Base-by-base conservation (phyloP, 2,329 filamentous ascomycete species). In the Colletotrichum costaricense region DNA sequence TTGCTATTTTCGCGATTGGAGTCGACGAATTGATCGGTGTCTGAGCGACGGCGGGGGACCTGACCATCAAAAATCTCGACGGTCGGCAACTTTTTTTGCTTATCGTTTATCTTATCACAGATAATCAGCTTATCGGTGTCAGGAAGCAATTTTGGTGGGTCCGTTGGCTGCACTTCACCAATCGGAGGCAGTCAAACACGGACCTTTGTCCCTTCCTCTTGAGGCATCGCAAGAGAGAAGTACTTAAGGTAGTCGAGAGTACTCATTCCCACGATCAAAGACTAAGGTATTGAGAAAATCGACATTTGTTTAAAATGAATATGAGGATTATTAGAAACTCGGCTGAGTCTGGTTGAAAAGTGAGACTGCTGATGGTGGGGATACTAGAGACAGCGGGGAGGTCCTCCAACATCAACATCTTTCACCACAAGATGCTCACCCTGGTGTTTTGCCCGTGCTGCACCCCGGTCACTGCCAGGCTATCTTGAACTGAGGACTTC, bases 1-100 rank as follows among this genome's bases (percentile, higher is more conserved):
- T 83, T 70, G 42, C 63, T 49, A 3, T 49, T 46, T 59, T 16
- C 16, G 33, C 35, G 35, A 19, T 14, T 69, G 22, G 56, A 57
- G 46, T 66, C 35, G 33, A 24, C 26, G 60, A 19, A 26, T 30
- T 46, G 46, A 54, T 30, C 19, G 63, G 26, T 62, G 69, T 35
- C 63, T 71, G 56, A 42, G 59, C 63, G 33, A 28, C 49, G 33
- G 63, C 69, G 69, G 69, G 69, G 62, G 46, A 49, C 42, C 35
- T 38, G 19, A 24, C 59, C n/a, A 35, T 35, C 52, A 52, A 57
- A 69, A 69, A 69, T 56, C 52, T 56, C 63, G 5, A 65, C n/a
- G 19, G 19, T 49, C 42, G 4, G 60, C 35, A 64, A 63, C 66
- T 62, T 60, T 68, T 63, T 62, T 52, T 30, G 11, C 58, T 69